Evolutionary conservation across 805 yeast genomes (phyloP).

Genomic region (Lipomyces oligophaga): DNA sequence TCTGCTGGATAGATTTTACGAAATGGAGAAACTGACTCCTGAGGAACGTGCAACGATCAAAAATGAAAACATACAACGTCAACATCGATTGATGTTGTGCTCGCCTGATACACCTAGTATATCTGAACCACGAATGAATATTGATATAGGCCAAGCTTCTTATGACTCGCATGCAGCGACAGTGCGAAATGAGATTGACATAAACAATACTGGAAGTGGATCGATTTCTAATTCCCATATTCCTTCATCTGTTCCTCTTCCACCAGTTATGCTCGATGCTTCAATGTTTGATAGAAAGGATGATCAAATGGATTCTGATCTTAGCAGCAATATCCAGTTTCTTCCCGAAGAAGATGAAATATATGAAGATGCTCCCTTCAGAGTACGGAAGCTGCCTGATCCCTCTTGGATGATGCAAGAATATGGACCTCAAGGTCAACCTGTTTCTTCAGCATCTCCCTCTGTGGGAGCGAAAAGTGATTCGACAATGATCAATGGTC

Average conservation of each 20-base stretch:
- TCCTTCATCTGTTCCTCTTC: constrained; percentile 3
- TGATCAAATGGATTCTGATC: constrained; percentile 1
- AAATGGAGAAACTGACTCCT: constrained; percentile 21
- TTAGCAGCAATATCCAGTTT: constrained; percentile 5
- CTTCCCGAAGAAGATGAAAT: constrained; percentile 27
- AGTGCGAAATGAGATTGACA: constrained; percentile 4
- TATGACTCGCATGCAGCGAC: constrained; percentile 13
- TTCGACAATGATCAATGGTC: background rate
- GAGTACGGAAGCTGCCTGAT: constrained; percentile 18
- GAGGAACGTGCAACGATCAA: constrained; percentile 18
- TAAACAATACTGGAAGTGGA: background rate
- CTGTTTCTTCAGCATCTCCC: background rate
- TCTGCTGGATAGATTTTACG: constrained; percentile 14
- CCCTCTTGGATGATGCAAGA: constrained; percentile 18
- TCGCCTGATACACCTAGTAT: constrained; percentile 9
- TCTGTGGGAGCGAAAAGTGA: background rate
- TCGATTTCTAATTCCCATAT: background rate
- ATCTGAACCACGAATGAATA: constrained; percentile 7
- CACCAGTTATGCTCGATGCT: background rate
- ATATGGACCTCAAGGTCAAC: background rate
- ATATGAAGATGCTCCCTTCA: constrained; percentile 22
- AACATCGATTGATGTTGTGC: background rate
- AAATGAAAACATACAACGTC: constrained; percentile 2
- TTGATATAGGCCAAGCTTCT: constrained; percentile 2
- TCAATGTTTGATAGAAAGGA: background rate